phyloP scores from a whole-genome alignment of 139 green algal species.

The Chlorella sp. region DNA sequence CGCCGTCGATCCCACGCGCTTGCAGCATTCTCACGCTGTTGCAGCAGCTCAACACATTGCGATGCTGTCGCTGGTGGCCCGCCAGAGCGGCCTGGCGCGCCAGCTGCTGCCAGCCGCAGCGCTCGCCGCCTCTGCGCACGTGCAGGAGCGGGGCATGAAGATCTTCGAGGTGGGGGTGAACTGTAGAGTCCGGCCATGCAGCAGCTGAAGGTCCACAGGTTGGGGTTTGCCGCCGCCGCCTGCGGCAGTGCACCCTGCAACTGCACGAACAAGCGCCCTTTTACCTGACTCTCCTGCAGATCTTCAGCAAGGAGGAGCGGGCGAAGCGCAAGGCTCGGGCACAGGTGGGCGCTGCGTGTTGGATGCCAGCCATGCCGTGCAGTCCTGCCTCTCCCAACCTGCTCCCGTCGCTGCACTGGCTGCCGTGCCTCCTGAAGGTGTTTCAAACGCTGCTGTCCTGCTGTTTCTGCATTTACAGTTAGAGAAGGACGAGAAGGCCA shows the following conservation, averaged over 20 bases:
- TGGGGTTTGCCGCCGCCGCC: not conserved
- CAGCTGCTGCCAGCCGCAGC: slow-evolving; percentile 9
- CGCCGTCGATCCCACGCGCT: no score
- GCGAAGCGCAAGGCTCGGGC: slow-evolving; percentile 31
- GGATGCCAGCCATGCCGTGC: no score
- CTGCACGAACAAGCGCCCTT: not conserved
- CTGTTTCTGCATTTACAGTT: not conserved
- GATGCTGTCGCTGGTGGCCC: not conserved
- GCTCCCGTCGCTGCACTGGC: no score
- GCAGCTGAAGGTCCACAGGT: no score
- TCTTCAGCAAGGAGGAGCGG: slow-evolving; percentile 54
- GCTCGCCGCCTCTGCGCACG: not conserved
- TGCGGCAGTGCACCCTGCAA: no score
- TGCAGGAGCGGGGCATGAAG: slow-evolving; percentile 38
- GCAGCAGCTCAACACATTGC: not conserved
- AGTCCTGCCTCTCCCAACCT: no score
- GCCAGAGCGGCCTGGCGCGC: not conserved
- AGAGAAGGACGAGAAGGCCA: not conserved
- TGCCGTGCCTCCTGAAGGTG: not conserved
- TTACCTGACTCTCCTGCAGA: not conserved
- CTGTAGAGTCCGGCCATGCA: no score
- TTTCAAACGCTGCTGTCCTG: not conserved
- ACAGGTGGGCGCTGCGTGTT: slow-evolving; percentile 8
- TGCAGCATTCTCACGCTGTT: no score
- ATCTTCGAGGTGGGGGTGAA: slow-evolving; percentile 24